Conservation (phyloP, 164 flowering plant genomes). For the Macadamia tetraphylla region DNA sequence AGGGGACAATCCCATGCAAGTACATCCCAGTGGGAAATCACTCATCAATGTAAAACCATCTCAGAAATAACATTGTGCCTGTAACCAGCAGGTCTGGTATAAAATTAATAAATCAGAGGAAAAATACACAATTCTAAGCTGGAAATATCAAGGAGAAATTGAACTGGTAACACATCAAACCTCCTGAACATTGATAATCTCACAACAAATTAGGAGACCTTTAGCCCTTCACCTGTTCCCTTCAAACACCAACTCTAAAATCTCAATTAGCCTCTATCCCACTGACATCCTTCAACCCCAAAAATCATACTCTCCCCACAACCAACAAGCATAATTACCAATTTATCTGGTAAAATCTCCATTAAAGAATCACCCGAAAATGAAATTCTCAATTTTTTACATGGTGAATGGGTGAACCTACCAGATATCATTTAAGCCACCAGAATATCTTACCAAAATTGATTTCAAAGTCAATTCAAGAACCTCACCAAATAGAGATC, state of each 20-base stretch:
- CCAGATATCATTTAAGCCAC: neutral
- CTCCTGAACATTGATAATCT: neutral
- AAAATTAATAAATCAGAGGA: too few relatives aligned
- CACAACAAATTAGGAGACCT: neutral
- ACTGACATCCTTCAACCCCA: neutral
- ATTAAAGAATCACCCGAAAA: neutral
- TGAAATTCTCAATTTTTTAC: neutral
- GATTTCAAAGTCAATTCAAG: slow-evolving; percentile 30
- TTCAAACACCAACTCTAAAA: neutral
- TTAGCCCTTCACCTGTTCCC: neutral
- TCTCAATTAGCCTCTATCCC: neutral
- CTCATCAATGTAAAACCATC: too few relatives aligned
- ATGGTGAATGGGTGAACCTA: neutral
- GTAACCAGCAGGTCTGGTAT: too few relatives aligned
- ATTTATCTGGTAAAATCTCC: too few relatives aligned
- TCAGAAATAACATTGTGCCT: too few relatives aligned
- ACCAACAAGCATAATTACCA: neutral
- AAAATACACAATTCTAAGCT: too few relatives aligned
- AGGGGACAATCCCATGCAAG: too few relatives aligned
- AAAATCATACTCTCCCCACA: neutral
- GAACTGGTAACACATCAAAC: neutral
- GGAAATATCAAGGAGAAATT: too few relatives aligned
- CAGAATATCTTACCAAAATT: neutral
- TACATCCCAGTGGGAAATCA: too few relatives aligned
- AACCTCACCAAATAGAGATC: slow-evolving; percentile 52